Base-by-base conservation (phyloP, 129 eudicot genomes). In the Chrysanthemum lavandulifolium region DNA sequence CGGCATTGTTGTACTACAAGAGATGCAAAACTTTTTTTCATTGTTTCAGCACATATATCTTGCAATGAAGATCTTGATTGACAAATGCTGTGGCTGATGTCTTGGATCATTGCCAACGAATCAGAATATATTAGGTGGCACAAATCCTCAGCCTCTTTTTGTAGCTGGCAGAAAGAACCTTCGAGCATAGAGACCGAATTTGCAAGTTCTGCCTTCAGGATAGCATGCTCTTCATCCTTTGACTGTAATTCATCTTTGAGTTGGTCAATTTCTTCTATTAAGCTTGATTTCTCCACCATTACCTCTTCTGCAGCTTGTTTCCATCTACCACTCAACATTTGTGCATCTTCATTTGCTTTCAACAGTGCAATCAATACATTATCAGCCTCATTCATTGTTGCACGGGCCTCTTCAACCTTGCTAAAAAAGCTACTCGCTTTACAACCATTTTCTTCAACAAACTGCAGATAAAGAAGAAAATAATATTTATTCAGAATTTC, bases 351-450 rank as follows among this genome's bases (percentile, higher is more conserved):
- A 55, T 89, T 86, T 76, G 79, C 87, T 72, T 78, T 80, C 49
- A 84, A 48, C 40, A 89, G 61, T 13, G 86, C 86, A 70, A 83
- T 89, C 68, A 89, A 71, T 88, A 83, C 83, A 29, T 57, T 29
- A 89, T 84, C 90, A 61, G 86, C 89, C 73, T 89, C 96, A 63
- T 80, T 75, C 80, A 86, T 81, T 77, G 92, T 86, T 69, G 84
- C 84, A 76, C 67, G 69, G 50, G 90, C 86, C 79, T 89, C 88
- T 74, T 84, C 90, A 67, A 78, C 71, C 69, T 79, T 86, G 73
- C 71, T 80, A 43, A 86, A 84, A 82, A 86, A 86, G 69, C 73
- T 74, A 73, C 57, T 65, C 18, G 73, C 78, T 55, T 80, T 79
- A 62, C 47, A 29, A 59, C 65, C 58, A 48, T 84, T 77, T 70